These are phyloP conservation scores for Sugiyamaella floridensis DNA, from an alignment of 805 yeast genomes.

Conservation along the genomic window DNA sequence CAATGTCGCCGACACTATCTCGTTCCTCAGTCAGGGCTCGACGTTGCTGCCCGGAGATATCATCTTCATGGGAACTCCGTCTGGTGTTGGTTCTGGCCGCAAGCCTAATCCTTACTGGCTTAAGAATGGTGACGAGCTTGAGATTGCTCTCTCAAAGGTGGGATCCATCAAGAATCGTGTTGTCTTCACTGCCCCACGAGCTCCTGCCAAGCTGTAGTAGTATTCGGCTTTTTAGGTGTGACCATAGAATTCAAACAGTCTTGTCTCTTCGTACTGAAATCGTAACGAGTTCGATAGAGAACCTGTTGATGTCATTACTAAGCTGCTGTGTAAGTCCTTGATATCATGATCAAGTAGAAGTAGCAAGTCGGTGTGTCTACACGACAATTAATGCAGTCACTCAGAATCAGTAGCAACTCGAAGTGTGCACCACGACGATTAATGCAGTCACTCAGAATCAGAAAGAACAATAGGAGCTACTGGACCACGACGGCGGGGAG, in stretches of 20 bases:
- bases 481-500: not conserved
- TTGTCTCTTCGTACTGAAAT: too few relatives aligned
- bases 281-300: too few relatives aligned
- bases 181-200: constrained; percentile 1
- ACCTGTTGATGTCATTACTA: too few relatives aligned
- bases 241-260: too few relatives aligned
- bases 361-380: too few relatives aligned
- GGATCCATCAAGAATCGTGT: constrained; percentile 9
- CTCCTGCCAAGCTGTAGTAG: not conserved
- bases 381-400: too few relatives aligned
- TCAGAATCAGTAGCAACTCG: too few relatives aligned
- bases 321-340: too few relatives aligned
- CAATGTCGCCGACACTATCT: constrained; percentile 36
- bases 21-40: constrained; percentile 45
- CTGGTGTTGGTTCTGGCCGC: constrained; percentile 44
- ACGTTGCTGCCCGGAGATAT: constrained; percentile 49
- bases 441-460: not conserved
- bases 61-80: constrained; percentile 52
- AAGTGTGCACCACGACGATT: too few relatives aligned
- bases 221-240: not conserved
- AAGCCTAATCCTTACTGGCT: constrained; percentile 38
- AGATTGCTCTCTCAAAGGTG: constrained; percentile 13
- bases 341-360: too few relatives aligned
- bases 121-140: constrained; percentile 39
- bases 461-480: not conserved